phyloP scores from a whole-genome alignment of 306 rosid genomes.

The Dicorynia guianensis region DNA sequence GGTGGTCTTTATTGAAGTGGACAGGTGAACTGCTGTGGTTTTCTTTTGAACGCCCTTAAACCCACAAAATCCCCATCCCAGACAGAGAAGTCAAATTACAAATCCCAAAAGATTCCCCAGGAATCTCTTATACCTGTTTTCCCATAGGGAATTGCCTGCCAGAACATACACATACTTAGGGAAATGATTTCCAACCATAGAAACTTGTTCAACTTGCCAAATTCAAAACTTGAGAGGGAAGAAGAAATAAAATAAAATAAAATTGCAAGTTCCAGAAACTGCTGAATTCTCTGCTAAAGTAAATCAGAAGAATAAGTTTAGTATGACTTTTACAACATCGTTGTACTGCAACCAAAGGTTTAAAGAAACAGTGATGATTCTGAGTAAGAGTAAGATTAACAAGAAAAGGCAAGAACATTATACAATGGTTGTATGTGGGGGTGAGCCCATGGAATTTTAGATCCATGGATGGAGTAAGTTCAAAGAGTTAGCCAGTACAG shows the following conservation, averaged over 20 bases:
- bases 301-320: neutral
- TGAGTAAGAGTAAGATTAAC: conserved; percentile 30
- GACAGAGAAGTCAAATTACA: conserved; percentile 49
- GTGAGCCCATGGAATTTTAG: conserved; percentile 31
- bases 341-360: conserved; percentile 39
- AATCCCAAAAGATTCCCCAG: conserved; percentile 71
- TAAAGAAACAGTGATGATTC: conserved; percentile 42
- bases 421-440: neutral
- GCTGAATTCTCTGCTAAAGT: neutral
- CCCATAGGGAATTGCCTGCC: conserved; percentile 28
- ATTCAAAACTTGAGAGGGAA: neutral
- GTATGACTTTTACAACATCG: neutral
- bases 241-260: too few relatives aligned
- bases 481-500: conserved; percentile 38
- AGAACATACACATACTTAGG: conserved; percentile 14
- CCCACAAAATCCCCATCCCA: conserved; percentile 37
- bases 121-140: conserved; percentile 49
- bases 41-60: conserved; percentile 50
- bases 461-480: conserved; percentile 39
- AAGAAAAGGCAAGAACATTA: conserved; percentile 49
- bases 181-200: conserved; percentile 20
- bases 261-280: neutral
- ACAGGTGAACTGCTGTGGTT: conserved; percentile 50
- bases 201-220: conserved; percentile 19
- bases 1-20: conserved; percentile 65